A percentile compares a stretch with the other conserved stretches of the same genome.
Evolutionary conservation across 352 stramenopile genomes (phyloP).

Genomic region (Peronospora belbahrii): DNA sequence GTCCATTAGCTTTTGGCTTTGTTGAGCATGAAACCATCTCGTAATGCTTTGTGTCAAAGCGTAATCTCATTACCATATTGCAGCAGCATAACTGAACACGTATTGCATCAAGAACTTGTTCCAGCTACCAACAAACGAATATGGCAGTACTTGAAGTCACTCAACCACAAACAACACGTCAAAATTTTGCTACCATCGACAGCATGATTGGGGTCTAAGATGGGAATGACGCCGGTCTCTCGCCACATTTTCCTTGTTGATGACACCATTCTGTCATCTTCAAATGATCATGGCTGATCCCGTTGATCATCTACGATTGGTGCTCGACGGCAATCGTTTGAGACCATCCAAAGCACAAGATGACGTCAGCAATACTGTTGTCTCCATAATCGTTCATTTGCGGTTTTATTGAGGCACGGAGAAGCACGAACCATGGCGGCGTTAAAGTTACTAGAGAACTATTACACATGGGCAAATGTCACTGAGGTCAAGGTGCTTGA

Average conservation of each 20-base stretch:
- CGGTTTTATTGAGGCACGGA: neutral
- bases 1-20: too few relatives aligned
- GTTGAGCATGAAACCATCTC: neutral
- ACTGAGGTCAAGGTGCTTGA: slow-evolving; percentile 44
- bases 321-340: neutral
- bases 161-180: too few relatives aligned
- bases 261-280: slow-evolving; percentile 16
- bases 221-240: slow-evolving; percentile 14
- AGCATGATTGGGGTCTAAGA: neutral
- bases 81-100: neutral
- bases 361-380: too few relatives aligned
- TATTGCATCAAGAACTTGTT: too few relatives aligned
- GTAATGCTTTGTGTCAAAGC: too few relatives aligned
- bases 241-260: neutral
- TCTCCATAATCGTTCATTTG: neutral
- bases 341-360: slow-evolving; percentile 7
- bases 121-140: too few relatives aligned
- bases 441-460: slow-evolving; percentile 33
- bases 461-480: slow-evolving; percentile 48
- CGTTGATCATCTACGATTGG: slow-evolving; percentile 13
- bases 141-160: too few relatives aligned
- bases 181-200: neutral
- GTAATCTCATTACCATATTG: neutral
- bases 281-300: slow-evolving; percentile 3
- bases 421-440: slow-evolving; percentile 14